Evolutionary conservation across 345 rosid species (phyloP).

Genomic region (Viola odorata): DNA sequence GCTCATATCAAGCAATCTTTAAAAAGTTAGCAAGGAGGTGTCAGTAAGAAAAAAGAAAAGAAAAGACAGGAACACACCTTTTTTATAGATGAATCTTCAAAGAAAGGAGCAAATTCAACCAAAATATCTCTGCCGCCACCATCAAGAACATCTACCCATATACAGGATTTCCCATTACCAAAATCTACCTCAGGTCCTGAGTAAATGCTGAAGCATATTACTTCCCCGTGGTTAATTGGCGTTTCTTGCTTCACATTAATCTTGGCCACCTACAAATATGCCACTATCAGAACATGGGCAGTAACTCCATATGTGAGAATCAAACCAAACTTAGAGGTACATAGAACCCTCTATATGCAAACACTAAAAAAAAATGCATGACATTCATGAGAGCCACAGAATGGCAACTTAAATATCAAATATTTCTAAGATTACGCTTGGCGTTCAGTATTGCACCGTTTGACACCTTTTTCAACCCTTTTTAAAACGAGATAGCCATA

Average conservation of each 20-base stretch:
- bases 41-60: neutral
- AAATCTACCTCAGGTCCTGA: conserved; percentile 74
- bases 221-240: conserved; percentile 81
- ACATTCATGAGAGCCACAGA: neutral
- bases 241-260: conserved; percentile 89
- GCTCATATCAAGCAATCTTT: neutral
- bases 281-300: conserved; percentile 17
- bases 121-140: conserved; percentile 65
- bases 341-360: neutral
- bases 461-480: neutral
- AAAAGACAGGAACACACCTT: conserved; percentile 40
- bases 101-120: conserved; percentile 63
- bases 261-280: conserved; percentile 57
- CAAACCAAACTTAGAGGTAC: neutral
- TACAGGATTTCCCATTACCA: conserved; percentile 78
- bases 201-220: conserved; percentile 87
- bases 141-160: conserved; percentile 96
- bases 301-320: neutral
- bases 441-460: neutral
- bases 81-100: conserved; percentile 56
- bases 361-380: neutral
- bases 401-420: neutral
- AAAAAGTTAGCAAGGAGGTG: conserved; percentile 7
- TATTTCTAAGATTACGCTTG: neutral
- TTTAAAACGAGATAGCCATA: too few relatives aligned